Evolutionary conservation across 305 asterid species (phyloP).

Genomic region (Fraxinus paxiana): DNA sequence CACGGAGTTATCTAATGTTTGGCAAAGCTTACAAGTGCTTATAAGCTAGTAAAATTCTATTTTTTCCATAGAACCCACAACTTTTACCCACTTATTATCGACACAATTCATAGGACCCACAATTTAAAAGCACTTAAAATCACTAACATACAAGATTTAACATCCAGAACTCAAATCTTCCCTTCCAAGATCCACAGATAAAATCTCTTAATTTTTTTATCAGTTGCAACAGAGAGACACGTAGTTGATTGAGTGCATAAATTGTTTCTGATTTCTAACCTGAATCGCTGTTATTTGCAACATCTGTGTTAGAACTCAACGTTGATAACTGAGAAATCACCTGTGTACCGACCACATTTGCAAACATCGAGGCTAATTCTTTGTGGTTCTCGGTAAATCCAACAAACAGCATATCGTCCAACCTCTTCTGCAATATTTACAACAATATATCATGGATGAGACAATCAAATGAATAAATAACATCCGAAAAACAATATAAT

Average conservation of each 20-base stretch:
- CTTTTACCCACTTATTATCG: not conserved
- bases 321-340: slow-evolving; percentile 66
- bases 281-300: slow-evolving; percentile 33
- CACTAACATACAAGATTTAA: not conserved
- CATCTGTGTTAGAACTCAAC: slow-evolving; percentile 34
- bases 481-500: not conserved
- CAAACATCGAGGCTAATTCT: slow-evolving; percentile 89
- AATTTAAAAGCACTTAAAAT: too few species aligned
- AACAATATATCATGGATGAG: slow-evolving; percentile 30
- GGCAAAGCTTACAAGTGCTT: not conserved
- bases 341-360: slow-evolving; percentile 89
- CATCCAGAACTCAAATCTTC: not conserved
- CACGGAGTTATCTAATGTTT: not conserved
- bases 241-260: not conserved
- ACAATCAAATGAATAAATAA: slow-evolving; percentile 27
- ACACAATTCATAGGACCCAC: not conserved
- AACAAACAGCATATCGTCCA: slow-evolving; percentile 79
- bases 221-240: not conserved
- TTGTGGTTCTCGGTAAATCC: slow-evolving; percentile 90
- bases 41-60: not conserved
- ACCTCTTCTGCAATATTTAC: slow-evolving; percentile 71
- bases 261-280: slow-evolving; percentile 37
- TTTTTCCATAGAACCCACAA: not conserved
- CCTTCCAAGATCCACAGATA: not conserved
- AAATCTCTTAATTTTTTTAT: not conserved